Conservation (phyloP, 75 land plant species). For the Chamaecyparis obtusa region DNA sequence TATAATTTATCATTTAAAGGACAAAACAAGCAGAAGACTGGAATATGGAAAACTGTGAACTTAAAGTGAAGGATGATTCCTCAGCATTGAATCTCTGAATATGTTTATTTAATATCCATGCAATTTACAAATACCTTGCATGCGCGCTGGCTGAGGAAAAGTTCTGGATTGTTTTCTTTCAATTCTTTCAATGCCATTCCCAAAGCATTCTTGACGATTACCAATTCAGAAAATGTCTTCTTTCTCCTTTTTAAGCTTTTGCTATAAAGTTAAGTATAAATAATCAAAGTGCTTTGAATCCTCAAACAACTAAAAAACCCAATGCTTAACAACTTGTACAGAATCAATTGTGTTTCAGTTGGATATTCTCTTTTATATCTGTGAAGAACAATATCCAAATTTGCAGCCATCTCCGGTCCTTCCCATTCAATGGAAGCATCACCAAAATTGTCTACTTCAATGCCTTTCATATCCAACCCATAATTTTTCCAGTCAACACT, state of each 20-base stretch:
- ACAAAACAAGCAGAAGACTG: not conserved
- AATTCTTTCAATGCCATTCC: not conserved
- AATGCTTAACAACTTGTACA: not conserved
- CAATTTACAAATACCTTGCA: slow-evolving; percentile 1
- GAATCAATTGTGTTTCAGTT: not conserved
- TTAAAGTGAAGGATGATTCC: not conserved
- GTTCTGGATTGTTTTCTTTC: slow-evolving; percentile 10
- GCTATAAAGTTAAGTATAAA: not conserved
- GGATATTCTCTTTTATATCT: slow-evolving; percentile 6
- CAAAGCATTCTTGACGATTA: slow-evolving; percentile 1
- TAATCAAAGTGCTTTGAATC: not conserved
- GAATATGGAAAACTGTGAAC: not conserved
- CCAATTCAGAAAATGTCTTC: not conserved
- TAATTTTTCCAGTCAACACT: slow-evolving; percentile 6
- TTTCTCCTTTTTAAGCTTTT: slow-evolving; percentile 9
- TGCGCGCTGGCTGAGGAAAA: not conserved
- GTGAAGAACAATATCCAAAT: slow-evolving; percentile 4
- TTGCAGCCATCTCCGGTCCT: not conserved
- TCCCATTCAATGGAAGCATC: slow-evolving; percentile 4
- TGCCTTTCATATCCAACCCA: not conserved
- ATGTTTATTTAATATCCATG: not conserved
- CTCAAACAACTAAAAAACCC: not conserved
- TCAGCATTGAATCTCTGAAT: not conserved
- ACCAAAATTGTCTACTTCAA: not conserved
- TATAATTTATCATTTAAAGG: not conserved